Base-by-base conservation (phyloP, 108 stramenopile genomes). In the Nannochloropsis gaditana region DNA sequence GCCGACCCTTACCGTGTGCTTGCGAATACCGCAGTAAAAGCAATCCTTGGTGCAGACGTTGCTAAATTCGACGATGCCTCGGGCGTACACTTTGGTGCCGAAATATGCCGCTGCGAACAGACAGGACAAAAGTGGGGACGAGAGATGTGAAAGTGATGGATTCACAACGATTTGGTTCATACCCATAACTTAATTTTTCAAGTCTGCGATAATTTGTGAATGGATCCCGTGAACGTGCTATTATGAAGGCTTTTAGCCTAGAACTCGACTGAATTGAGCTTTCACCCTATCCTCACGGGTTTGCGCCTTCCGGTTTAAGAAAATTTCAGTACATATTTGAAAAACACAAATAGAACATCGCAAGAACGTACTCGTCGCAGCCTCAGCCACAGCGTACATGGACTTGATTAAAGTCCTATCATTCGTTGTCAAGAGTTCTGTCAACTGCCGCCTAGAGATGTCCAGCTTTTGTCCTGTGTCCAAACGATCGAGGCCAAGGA, bases 21-120 rank as follows among this genome's bases (percentile, higher is more conserved):
- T 73, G 59, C 59, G 59, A 2, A 73, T 73, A n/a, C 59, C 59
- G 59, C 59, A 73, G 59, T 73, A 73, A n/a, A 73, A n/a, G n/a
- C 59, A 73, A 73, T 73, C 59, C 59, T 73, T 73, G 59, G 59
- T 73, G 8, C 59, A 73, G 59, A 73, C 59, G 3, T 73, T 73
- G 59, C 59, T 73, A 3, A 73, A 73, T n/a, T 73, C 59, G 59
- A 73, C 59, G 59, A 73, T 73, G 59, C 59, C 59, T n/a, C 59
- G 15, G 15, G 59, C 59, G 8, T 73, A 73, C n/a, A 73, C 59
- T n/a, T 73, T 73, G 59, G 59, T 6, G 19, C 59, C 59, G n/a
- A 73, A 73, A n/a, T 73, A 73, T 73, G 59, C 59, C 59, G 59
- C 59, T 73, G 59, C n/a, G 4, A 15, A 6, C 59, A 73, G 59